phyloP scores from a whole-genome alignment of 345 rosid species.

The Heritiera fomes region DNA sequence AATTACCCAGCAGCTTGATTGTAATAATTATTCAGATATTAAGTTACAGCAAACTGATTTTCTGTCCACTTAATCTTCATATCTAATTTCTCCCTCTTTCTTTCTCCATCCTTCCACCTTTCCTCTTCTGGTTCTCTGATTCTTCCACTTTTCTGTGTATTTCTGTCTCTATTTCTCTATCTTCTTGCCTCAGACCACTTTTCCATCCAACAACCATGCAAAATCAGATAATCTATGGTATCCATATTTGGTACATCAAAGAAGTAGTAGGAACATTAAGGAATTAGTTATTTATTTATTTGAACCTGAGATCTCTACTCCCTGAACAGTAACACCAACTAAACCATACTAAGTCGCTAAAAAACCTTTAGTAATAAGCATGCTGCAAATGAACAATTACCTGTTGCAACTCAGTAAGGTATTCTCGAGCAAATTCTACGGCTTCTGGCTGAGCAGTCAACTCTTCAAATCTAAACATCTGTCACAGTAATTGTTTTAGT shows the following conservation, averaged over 20 bases:
- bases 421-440: constrained; percentile 54
- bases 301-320: not conserved
- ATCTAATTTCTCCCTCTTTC: not conserved
- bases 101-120: not conserved
- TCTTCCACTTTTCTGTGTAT: too few species aligned
- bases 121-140: not conserved
- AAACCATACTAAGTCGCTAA: not conserved
- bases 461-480: constrained; percentile 60
- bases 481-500: not conserved
- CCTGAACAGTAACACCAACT: not conserved
- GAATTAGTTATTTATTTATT: not conserved
- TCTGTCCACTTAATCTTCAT: not conserved
- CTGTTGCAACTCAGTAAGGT: constrained; percentile 57
- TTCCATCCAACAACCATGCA: not conserved
- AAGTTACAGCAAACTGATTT: not conserved
- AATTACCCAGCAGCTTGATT: not conserved
- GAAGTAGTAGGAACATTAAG: not conserved
- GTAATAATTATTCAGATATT: not conserved
- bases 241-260: not conserved
- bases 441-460: constrained; percentile 82
- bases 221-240: not conserved
- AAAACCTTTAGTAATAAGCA: not conserved
- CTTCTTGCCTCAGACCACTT: not conserved
- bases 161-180: too few species aligned
- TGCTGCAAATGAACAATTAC: constrained; percentile 6